Evolutionary conservation across 169 alveolate species (phyloP), one percentile per base, ranked within the genome.

Genomic region (Plasmodium relictum): DNA sequence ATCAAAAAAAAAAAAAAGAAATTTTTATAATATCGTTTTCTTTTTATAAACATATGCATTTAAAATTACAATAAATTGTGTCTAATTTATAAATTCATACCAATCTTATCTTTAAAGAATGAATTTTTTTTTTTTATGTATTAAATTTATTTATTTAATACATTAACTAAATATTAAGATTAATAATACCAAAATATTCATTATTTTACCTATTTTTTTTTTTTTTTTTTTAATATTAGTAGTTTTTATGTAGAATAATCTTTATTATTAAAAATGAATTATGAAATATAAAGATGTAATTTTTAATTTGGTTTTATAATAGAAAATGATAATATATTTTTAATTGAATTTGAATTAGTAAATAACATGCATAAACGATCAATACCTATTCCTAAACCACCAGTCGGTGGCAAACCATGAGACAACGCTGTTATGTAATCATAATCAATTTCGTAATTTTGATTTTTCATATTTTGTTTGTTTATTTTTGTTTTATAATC

Each of bases 351-450:
- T n/a, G 89, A 63, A 39, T 98, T 98, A 61, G 99, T 93, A 62
- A 98, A 89, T 90, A 98, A 96, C 99, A 98, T 98, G 50, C 99
- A 96, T 66, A 98, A 91, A 69, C 99, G 96, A 89, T 98, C 99
- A 42, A 98, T 96, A 20, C 99, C 99, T 71, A 98, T 89, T 37
- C 99, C 99, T 98, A 99, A 98, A 63, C 99, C 99, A 26, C 98
- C 99, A 37, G 99, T 98, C 37, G 99, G 99, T 4, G 99, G 99
- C 70, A 98, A 80, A 37, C 99, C 99, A 93, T 98, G 98, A 91
- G 98, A 99, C 88, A 98, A 93, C 12, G 99, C 98, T 20, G 97
- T 96, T 48, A 78, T 56, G 50, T 78, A 78, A 78, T 78, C 89
- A 56, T 89, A 92, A 88, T 95, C 94, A 26, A 97, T 97, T 92